phyloP scores from a whole-genome alignment of 257 asterid genomes.

The Penstemon davidsonii region DNA sequence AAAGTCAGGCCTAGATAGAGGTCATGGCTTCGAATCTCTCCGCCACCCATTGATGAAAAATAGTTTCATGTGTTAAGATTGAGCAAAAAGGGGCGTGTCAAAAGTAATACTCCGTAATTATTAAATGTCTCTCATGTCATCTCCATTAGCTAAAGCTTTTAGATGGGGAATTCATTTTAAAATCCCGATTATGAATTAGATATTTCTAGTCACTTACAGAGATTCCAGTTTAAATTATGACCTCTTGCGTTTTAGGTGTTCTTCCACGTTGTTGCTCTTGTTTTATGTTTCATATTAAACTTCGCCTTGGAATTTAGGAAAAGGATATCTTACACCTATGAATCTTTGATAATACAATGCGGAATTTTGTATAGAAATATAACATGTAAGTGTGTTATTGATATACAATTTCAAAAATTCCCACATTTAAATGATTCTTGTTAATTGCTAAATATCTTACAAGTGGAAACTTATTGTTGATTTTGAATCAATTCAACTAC shows the following conservation, averaged over 20 bases:
- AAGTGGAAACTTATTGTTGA: neutral
- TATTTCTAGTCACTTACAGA: neutral
- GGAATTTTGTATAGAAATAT: neutral
- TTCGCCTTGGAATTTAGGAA: slow-evolving; percentile 3
- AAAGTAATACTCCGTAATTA: too few species aligned
- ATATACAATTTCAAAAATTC: neutral
- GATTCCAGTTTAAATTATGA: neutral
- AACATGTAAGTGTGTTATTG: neutral
- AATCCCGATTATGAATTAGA: too few species aligned
- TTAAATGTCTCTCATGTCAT: too few species aligned
- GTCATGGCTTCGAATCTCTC: too few species aligned
- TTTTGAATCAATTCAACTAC: neutral
- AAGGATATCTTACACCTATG: neutral
- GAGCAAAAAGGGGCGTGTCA: too few species aligned
- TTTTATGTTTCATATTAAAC: neutral
- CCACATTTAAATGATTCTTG: neutral
- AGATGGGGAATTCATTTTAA: too few species aligned
- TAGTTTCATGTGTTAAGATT: too few species aligned
- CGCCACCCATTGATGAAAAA: too few species aligned
- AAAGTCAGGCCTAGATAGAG: too few species aligned
- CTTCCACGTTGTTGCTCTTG: too few species aligned
- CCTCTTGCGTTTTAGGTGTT: neutral
- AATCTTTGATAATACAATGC: slow-evolving; percentile 1
- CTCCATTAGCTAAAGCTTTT: too few species aligned
- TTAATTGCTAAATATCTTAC: neutral